Base-by-base conservation (phyloP, 2,329 filamentous ascomycete species). In the Ophiostoma ulmi region DNA sequence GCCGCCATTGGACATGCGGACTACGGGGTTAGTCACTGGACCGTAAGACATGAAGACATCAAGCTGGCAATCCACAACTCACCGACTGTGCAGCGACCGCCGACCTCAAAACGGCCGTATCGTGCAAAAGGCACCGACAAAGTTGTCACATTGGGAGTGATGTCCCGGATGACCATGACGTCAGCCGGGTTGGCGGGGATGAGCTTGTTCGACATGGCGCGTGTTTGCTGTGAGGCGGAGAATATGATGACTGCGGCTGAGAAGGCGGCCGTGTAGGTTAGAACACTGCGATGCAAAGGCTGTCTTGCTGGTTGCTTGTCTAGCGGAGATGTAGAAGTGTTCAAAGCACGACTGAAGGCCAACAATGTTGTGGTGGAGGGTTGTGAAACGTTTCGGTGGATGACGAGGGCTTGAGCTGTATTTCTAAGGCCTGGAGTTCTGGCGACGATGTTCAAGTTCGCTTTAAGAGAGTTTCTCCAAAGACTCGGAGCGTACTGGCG, bases 151-250 rank as follows among this genome's bases (percentile, higher is more conserved):
- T 90, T 89, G 17, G 92, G 91, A 1, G 91, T 92, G 75, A 98
- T 81, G 75, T 93, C 86, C 74, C 94, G 91, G 77, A 97, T 94
- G 73, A 97, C 92, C 90, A 97, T 96, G 74, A 95, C 89, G 77
- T 92, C 88, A 22, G 88, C 86, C 14, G 94, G 93, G 76, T 94
- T 89, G 20, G 81, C 76, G 5, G 90, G 90, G 71, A 91, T 85
- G 70, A 92, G 85, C 76, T 88, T 86, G 8, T 83, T 82, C 70
- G 87, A 86, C 87, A 90, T 90, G 74, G 68, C 38, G 58, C 67
- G 41, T 31, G 44, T 22, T 36, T 36, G 39, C 26, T 26, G 26
- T 11, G 63, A 65, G n/a, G 63, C 36, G 17, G 63, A 13, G 5
- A 35, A 35, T 63, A 63, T 8, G 63, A 39, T 22, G 36, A 22